Percentiles rank a stretch among this genome's conserved stretches.
Conservation (phyloP, 176 grass and related monocot genomes). For the Dendrocalamus sinicus region DNA sequence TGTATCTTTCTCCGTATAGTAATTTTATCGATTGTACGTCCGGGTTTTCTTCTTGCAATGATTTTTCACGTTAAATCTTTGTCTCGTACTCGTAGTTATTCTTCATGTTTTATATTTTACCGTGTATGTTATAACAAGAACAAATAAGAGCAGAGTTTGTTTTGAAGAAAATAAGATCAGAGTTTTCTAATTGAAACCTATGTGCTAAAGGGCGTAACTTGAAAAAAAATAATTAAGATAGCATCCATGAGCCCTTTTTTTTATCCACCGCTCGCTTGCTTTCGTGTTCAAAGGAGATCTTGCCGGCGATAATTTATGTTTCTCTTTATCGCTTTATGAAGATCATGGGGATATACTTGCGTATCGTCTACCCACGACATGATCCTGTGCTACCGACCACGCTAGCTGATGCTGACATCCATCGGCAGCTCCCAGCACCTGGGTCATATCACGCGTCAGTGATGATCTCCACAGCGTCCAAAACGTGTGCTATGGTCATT, state of each 20-base stretch:
- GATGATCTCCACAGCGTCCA: neutral
- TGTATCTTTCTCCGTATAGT: too few species aligned
- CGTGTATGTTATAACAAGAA: too few species aligned
- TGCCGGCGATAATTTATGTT: conserved; percentile 10
- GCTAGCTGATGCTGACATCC: conserved; percentile 23
- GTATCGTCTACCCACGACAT: neutral
- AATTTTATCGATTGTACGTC: too few species aligned
- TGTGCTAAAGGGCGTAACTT: neutral
- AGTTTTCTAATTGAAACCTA: neutral
- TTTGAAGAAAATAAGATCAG: neutral
- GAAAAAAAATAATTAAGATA: too few species aligned
- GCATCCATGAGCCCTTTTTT: neutral
- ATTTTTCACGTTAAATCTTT: too few species aligned
- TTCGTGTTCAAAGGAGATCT: neutral
- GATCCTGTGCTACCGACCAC: conserved; percentile 35
- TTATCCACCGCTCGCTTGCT: conserved; percentile 22
- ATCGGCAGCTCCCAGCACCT: neutral
- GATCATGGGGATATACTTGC: neutral
- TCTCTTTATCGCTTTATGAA: neutral
- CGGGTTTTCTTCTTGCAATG: too few species aligned
- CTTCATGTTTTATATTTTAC: too few species aligned
- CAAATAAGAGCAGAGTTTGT: neutral
- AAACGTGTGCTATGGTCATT: conserved; percentile 24
- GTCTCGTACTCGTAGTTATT: too few species aligned
- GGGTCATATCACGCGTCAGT: neutral